These are phyloP conservation scores for Zymoseptoria ardabiliae DNA, from an alignment of 2,329 filamentous ascomycete species.

Conservation along the genomic window DNA sequence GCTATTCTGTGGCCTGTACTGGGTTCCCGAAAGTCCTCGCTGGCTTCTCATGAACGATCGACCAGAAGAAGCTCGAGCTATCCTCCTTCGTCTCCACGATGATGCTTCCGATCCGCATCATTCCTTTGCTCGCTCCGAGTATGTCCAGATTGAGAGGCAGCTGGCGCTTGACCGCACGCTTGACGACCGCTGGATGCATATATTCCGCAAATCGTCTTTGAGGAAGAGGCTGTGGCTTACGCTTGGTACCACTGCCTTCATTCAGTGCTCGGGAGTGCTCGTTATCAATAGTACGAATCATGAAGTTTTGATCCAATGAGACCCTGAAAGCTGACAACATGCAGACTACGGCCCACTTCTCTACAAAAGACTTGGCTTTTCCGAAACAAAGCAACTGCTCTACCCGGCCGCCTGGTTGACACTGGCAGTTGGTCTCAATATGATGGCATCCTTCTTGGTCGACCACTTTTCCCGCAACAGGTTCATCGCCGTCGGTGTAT, in stretches of 20 bases:
- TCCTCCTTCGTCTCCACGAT: slow-evolving; percentile 20
- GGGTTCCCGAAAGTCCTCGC: slow-evolving; percentile 18
- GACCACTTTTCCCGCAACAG: slow-evolving; percentile 15
- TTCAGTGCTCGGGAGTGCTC: slow-evolving; percentile 26
- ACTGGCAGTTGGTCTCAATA: slow-evolving; percentile 21
- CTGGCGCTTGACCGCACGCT: slow-evolving; percentile 25
- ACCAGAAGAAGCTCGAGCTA: slow-evolving; percentile 15
- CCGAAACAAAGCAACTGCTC: slow-evolving; percentile 22
- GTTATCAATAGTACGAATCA: slow-evolving; percentile 19
- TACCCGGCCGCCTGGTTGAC: slow-evolving; percentile 28
- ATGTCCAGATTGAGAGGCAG: slow-evolving; percentile 27
- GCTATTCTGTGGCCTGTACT: slow-evolving; percentile 9
- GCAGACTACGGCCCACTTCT: slow-evolving; percentile 24
- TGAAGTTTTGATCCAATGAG: neutral
- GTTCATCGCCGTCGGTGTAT: slow-evolving; percentile 14
- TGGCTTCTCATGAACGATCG: slow-evolving; percentile 21
- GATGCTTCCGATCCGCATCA: slow-evolving; percentile 19
- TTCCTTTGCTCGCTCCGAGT: slow-evolving; percentile 23
- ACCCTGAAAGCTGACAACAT: neutral
- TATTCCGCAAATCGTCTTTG: slow-evolving; percentile 25
- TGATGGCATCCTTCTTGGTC: slow-evolving; percentile 21
- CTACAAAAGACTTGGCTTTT: slow-evolving; percentile 26
- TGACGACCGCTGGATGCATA: slow-evolving; percentile 20
- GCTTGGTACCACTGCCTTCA: slow-evolving; percentile 24
- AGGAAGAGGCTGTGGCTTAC: slow-evolving; percentile 22